Percentiles rank a stretch among this genome's conserved stretches.
These are phyloP conservation scores for Cairneyella variabilis DNA, from an alignment of 495 filamentous ascomycete species.

Conservation along the genomic window DNA sequence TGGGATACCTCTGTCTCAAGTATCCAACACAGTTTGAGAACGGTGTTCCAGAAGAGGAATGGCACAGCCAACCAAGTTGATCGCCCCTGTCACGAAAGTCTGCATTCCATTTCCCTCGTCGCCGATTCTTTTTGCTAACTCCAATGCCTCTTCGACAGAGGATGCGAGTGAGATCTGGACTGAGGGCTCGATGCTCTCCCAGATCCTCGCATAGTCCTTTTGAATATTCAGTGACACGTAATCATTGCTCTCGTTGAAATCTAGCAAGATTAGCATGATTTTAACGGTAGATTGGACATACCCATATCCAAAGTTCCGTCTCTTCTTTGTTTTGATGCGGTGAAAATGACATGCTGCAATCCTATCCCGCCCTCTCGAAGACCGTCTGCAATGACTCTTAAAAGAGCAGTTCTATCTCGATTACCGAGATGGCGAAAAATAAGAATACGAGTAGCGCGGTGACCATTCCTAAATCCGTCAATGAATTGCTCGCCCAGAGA, in stretches of 20 bases:
- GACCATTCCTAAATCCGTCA: background rate
- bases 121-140: conserved; percentile 26
- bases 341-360: background rate
- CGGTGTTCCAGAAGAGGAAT: background rate
- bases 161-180: conserved; percentile 22
- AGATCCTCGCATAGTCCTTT: background rate
- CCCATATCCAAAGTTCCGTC: too few species aligned
- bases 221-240: background rate
- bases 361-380: background rate
- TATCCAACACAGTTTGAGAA: background rate
- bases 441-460: background rate
- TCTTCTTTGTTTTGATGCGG: background rate
- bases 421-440: background rate
- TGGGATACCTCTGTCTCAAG: too few species aligned
- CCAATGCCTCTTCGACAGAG: conserved; percentile 31
- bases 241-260: too few species aligned
- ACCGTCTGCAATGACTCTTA: background rate
- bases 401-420: background rate
- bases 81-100: conserved; percentile 40
- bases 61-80: conserved; percentile 34
- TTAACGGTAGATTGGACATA: too few species aligned
- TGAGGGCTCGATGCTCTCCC: conserved; percentile 11
- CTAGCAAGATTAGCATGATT: too few species aligned
- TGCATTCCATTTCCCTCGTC: conserved; percentile 25
- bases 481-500: background rate